phyloP scores from a whole-genome alignment of 192 early-diverging fungal species.

The Mortierella claussenii region DNA sequence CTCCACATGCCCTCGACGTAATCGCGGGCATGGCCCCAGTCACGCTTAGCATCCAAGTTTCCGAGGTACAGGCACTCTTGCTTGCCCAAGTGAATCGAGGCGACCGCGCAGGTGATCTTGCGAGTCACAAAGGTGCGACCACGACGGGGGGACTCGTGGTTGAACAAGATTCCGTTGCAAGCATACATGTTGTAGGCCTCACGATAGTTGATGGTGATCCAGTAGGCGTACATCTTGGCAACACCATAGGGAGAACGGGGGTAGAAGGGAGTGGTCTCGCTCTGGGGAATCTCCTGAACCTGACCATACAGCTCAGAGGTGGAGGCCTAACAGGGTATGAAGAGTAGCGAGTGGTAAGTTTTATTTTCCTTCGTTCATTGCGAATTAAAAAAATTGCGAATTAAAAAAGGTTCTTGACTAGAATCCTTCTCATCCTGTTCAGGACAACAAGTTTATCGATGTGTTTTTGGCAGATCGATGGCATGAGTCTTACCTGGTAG shows the following conservation, averaged over 20 bases:
- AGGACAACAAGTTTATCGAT: neutral
- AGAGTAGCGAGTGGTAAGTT: neutral
- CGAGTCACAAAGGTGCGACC: constrained; percentile 83
- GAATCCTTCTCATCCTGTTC: neutral
- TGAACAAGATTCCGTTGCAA: constrained; percentile 84
- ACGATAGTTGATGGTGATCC: constrained; percentile 85
- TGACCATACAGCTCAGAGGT: constrained; percentile 85
- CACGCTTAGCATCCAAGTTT: constrained; percentile 83
- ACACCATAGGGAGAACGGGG: constrained; percentile 86
- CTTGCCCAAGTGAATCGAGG: constrained; percentile 72
- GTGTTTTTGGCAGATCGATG: neutral
- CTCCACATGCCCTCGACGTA: constrained; percentile 87
- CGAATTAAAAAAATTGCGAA: neutral
- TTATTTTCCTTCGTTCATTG: no score
- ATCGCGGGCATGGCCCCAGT: constrained; percentile 86
- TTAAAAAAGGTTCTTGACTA: neutral
- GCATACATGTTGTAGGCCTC: constrained; percentile 83
- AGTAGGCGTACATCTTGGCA: constrained; percentile 83
- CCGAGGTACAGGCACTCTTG: constrained; percentile 79
- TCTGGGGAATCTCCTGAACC: constrained; percentile 80
- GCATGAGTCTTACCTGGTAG: constrained; percentile 56
- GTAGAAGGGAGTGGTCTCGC: constrained; percentile 85
- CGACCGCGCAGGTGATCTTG: constrained; percentile 82
- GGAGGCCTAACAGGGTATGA: constrained; percentile 60
- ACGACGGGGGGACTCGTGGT: constrained; percentile 82